phyloP scores from a whole-genome alignment of 352 stramenopile genomes.

The Globisporangium middletonii region DNA sequence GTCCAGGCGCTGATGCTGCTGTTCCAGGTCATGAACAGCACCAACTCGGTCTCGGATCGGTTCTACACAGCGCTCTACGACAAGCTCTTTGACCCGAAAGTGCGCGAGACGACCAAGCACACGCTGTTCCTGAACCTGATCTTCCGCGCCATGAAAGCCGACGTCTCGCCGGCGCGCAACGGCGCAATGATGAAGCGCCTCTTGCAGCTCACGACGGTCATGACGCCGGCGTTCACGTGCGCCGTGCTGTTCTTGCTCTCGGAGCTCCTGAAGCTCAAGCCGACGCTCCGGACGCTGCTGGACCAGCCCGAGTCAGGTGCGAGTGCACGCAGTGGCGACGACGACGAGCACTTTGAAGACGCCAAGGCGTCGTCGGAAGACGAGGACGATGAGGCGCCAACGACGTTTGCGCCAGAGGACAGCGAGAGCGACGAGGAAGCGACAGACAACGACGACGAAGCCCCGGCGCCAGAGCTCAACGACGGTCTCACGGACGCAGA shows the following conservation, averaged over 20 bases:
- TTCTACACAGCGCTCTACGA: constrained; percentile 98
- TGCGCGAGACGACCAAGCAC: constrained; percentile 91
- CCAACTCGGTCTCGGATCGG: constrained; percentile 88
- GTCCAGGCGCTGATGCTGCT: constrained; percentile 97
- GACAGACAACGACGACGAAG: constrained; percentile 24
- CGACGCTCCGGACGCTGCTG: constrained; percentile 60
- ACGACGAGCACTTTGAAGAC: constrained; percentile 62
- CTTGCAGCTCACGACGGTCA: constrained; percentile 74
- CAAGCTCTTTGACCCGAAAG: constrained; percentile 88
- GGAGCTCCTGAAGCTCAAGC: constrained; percentile 89
- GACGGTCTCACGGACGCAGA: constrained; percentile 49
- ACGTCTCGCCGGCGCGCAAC: constrained; percentile 80
- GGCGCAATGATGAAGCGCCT: constrained; percentile 94
- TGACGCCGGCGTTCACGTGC: constrained; percentile 87
- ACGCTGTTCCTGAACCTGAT: constrained; percentile 98
- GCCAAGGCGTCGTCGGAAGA: constrained; percentile 25
- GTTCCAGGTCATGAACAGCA: constrained; percentile 87
- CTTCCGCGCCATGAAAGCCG: constrained; percentile 95
- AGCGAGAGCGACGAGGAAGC: constrained; percentile 30
- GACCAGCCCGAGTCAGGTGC: constrained; percentile 48
- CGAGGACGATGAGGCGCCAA: constrained; percentile 5
- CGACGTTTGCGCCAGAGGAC: constrained; percentile 29
- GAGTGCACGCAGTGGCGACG: constrained; percentile 9
- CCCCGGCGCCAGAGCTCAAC: constrained; percentile 16
- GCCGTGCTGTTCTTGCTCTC: constrained; percentile 94